Conservation (phyloP, 2,329 filamentous ascomycete genomes). For the Aspergillus niger region DNA sequence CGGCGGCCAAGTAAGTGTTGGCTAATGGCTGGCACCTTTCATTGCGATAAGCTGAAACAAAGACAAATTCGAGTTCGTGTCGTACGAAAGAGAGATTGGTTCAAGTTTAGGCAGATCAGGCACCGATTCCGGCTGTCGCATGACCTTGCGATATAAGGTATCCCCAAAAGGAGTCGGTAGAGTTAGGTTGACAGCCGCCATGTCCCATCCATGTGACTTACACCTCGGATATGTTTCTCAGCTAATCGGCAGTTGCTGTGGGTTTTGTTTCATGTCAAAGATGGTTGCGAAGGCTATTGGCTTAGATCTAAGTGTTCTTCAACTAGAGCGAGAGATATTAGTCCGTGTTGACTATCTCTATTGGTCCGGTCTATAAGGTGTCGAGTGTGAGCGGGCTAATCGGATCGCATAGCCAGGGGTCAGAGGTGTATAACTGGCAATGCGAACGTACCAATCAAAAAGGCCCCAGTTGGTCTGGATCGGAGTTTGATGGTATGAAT, state of each 20-base stretch:
- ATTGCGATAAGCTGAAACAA: constrained; percentile 16
- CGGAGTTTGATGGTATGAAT: neutral
- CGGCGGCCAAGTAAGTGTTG: neutral
- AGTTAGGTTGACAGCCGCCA: constrained; percentile 4
- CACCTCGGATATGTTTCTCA: constrained; percentile 4
- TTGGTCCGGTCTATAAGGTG: neutral
- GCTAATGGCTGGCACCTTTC: neutral
- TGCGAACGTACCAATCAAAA: neutral
- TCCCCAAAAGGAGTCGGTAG: neutral
- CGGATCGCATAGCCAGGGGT: neutral
- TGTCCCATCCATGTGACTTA: constrained; percentile 5
- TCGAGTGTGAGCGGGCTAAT: neutral
- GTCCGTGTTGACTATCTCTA: neutral
- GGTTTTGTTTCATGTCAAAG: neutral
- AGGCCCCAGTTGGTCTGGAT: neutral
- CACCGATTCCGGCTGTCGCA: constrained; percentile 12
- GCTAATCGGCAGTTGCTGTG: neutral
- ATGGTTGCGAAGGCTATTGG: neutral
- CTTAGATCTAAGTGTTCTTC: neutral
- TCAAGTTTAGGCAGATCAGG: constrained; percentile 17
- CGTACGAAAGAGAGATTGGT: neutral
- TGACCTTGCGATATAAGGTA: constrained; percentile 14
- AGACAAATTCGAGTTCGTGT: constrained; percentile 6
- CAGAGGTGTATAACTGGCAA: neutral
- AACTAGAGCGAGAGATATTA: neutral